A percentile compares a stretch with the other conserved stretches of the same genome.
Conservation (phyloP, 2,329 filamentous ascomycete genomes). For the Trichoderma hamatum region DNA sequence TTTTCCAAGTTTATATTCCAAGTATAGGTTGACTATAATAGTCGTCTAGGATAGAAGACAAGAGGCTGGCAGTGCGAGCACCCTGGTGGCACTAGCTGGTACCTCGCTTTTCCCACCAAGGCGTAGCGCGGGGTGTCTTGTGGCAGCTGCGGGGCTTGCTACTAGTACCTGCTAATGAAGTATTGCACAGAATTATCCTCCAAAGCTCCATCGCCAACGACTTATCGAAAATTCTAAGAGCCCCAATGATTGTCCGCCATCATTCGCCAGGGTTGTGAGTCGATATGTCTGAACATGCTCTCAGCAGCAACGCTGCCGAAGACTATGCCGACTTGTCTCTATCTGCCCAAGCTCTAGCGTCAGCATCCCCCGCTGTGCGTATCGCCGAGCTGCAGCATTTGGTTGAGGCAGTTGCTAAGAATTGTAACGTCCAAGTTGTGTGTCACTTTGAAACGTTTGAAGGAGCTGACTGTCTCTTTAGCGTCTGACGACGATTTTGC, state of each 20-base stretch:
- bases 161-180: neutral
- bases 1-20: neutral
- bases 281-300: slow-evolving; percentile 24
- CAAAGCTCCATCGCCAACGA: slow-evolving; percentile 11
- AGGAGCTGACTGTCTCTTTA: slow-evolving; percentile 30
- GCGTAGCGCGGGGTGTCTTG: neutral
- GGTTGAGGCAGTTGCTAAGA: slow-evolving; percentile 58
- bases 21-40: neutral
- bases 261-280: slow-evolving; percentile 13
- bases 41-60: neutral
- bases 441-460: slow-evolving; percentile 15
- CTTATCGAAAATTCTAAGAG: slow-evolving; percentile 10
- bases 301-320: slow-evolving; percentile 20
- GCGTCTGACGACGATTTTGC: slow-evolving; percentile 53
- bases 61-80: neutral
- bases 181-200: slow-evolving; percentile 9
- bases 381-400: slow-evolving; percentile 58
- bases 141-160: slow-evolving; percentile 13
- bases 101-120: neutral
- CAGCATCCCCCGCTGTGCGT: slow-evolving; percentile 63
- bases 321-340: slow-evolving; percentile 10
- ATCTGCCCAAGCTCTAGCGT: slow-evolving; percentile 54
- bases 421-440: slow-evolving; percentile 47
- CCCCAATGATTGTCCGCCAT: slow-evolving; percentile 17
- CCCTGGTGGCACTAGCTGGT: neutral